These are phyloP conservation scores for Lactifluus rugatus DNA, from an alignment of 768 basidiomycete species.

Conservation along the genomic window DNA sequence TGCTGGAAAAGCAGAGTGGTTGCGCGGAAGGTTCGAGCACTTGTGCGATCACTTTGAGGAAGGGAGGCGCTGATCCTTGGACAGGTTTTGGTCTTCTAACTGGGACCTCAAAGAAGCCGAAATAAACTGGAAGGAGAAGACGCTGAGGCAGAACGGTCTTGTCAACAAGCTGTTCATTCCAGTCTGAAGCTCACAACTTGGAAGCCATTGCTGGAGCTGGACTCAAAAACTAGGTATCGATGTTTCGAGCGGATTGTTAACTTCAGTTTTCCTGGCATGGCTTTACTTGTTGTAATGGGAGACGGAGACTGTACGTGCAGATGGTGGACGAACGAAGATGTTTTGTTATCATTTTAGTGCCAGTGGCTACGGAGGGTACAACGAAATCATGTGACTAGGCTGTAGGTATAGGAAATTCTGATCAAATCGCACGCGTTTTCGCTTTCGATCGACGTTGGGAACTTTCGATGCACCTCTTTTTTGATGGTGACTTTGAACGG, in stretches of 20 bases:
- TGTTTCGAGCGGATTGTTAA: background rate
- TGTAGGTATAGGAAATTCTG: too few relatives aligned
- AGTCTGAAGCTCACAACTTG: too few relatives aligned
- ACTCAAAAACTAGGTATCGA: background rate
- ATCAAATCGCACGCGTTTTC: too few relatives aligned
- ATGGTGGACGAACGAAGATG: too few relatives aligned
- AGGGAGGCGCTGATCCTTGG: conserved; percentile 30
- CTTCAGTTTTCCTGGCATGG: background rate
- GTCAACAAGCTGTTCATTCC: background rate
- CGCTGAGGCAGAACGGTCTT: background rate
- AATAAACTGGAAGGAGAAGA: background rate
- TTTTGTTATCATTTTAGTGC: too few relatives aligned
- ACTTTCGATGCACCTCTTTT: too few relatives aligned
- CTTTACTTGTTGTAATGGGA: too few relatives aligned
- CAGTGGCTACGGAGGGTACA: too few relatives aligned
- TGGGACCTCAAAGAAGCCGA: background rate
- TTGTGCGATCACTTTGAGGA: background rate
- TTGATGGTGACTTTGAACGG: too few relatives aligned
- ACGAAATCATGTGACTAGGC: too few relatives aligned
- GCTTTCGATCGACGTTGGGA: too few relatives aligned
- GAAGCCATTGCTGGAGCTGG: background rate
- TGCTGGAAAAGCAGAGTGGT: conserved; percentile 9
- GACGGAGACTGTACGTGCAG: too few relatives aligned
- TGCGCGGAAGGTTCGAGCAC: conserved; percentile 6
- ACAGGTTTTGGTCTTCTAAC: conserved; percentile 31